Evolutionary conservation across 1,139 yeast genomes (phyloP).

Genomic region (Ashbya aceris): DNA sequence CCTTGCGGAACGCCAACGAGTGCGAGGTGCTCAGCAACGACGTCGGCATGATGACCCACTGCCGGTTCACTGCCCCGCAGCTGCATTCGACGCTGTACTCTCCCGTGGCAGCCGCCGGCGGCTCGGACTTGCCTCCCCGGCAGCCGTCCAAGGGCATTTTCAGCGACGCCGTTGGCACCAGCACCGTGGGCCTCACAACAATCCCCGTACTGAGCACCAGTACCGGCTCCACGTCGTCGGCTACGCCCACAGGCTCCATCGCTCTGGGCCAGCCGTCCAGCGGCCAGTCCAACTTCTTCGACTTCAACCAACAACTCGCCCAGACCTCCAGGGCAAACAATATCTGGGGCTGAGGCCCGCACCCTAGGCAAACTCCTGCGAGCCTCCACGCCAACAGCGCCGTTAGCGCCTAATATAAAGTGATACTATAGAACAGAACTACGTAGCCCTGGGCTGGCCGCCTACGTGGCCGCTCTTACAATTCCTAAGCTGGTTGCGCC

Average conservation of each 20-base stretch:
- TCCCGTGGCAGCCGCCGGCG: not conserved
- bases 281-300: constrained; percentile 9
- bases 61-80: not conserved
- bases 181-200: not conserved
- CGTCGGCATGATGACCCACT: constrained; percentile 21
- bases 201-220: not conserved
- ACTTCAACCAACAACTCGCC: constrained; percentile 9
- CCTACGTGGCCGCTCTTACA: too few species aligned
- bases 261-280: constrained; percentile 1
- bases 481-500: too few species aligned
- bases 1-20: constrained; percentile 17
- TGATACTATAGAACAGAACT: too few species aligned
- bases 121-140: not conserved
- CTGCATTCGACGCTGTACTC: not conserved
- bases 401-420: too few species aligned
- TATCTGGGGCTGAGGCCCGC: constrained; percentile 15
- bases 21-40: constrained; percentile 19
- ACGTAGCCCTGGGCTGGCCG: too few species aligned
- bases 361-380: too few species aligned
- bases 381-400: too few species aligned
- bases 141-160: constrained; percentile 6
- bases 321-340: constrained; percentile 13
- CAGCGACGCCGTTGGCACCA: constrained; percentile 1
- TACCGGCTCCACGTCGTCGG: not conserved
- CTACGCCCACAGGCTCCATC: constrained; percentile 2